These are phyloP conservation scores for Fraxinus anomala DNA, from an alignment of 257 asterid species.

Conservation along the genomic window DNA sequence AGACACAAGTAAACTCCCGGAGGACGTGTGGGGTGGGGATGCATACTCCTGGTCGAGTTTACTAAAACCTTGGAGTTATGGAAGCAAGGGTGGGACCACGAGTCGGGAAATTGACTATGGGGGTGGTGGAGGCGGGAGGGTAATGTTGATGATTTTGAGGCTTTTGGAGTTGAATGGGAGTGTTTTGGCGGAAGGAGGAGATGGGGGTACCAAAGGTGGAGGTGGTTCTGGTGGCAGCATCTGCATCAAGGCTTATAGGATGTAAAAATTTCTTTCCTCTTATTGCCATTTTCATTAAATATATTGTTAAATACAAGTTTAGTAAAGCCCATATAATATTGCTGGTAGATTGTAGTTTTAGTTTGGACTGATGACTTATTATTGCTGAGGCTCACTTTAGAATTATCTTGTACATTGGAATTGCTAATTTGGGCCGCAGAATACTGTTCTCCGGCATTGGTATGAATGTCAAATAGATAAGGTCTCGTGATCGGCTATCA, in stretches of 20 bases:
- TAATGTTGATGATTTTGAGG: constrained; percentile 45
- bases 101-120: constrained; percentile 80
- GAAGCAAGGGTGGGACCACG: constrained; percentile 91
- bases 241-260: constrained; percentile 70
- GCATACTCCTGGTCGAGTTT: constrained; percentile 81
- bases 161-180: constrained; percentile 85
- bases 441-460: constrained; percentile 13
- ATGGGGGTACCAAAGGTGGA: constrained; percentile 86
- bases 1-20: constrained; percentile 71
- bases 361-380: constrained; percentile 21
- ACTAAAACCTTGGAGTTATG: constrained; percentile 77
- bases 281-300: constrained; percentile 19
- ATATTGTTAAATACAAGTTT: neutral
- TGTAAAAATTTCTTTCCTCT: constrained; percentile 52
- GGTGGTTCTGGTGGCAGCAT: constrained; percentile 99
- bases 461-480: constrained; percentile 9
- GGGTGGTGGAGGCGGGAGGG: constrained; percentile 99
- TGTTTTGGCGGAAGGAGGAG: constrained; percentile 89
- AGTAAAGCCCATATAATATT: neutral
- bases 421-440: constrained; percentile 18
- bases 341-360: constrained; percentile 14
- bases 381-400: neutral
- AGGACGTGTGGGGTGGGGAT: constrained; percentile 99
- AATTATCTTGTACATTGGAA: neutral
- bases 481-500: neutral